These are phyloP conservation scores for Cochlearia excelsa DNA, from an alignment of 345 rosid species.

Conservation along the genomic window DNA sequence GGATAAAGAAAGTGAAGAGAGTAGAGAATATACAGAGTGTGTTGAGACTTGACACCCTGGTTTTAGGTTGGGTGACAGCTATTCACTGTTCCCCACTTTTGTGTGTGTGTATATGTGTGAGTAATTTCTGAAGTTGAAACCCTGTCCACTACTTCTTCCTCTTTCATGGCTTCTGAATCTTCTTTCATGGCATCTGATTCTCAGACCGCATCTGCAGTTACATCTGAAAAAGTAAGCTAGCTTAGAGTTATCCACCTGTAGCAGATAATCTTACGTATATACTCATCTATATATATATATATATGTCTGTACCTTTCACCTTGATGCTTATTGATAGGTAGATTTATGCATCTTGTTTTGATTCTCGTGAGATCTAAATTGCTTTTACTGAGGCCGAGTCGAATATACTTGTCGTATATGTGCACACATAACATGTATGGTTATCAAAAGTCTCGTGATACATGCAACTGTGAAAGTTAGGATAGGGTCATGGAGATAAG, in stretches of 20 bases:
- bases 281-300: neutral
- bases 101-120: conserved; percentile 29
- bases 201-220: conserved; percentile 23
- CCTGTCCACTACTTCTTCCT: conserved; percentile 34
- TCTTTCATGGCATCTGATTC: conserved; percentile 40
- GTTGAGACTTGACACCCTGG: conserved; percentile 40
- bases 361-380: conserved; percentile 10
- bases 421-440: neutral
- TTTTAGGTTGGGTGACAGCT: conserved; percentile 32
- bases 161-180: conserved; percentile 13
- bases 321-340: conserved; percentile 10
- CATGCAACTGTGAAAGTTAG: conserved; percentile 3
- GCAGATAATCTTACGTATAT: conserved; percentile 6
- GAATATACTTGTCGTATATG: neutral
- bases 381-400: neutral
- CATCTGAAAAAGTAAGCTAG: conserved; percentile 28
- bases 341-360: conserved; percentile 10
- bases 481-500: neutral
- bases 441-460: neutral
- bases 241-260: conserved; percentile 1
- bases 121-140: conserved; percentile 19
- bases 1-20: conserved; percentile 26
- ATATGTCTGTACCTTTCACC: too few species aligned
- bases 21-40: conserved; percentile 36
- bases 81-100: conserved; percentile 35